These are phyloP conservation scores for Sporobolomyces phaffii DNA, from an alignment of 768 basidiomycete genomes.

Conservation along the genomic window DNA sequence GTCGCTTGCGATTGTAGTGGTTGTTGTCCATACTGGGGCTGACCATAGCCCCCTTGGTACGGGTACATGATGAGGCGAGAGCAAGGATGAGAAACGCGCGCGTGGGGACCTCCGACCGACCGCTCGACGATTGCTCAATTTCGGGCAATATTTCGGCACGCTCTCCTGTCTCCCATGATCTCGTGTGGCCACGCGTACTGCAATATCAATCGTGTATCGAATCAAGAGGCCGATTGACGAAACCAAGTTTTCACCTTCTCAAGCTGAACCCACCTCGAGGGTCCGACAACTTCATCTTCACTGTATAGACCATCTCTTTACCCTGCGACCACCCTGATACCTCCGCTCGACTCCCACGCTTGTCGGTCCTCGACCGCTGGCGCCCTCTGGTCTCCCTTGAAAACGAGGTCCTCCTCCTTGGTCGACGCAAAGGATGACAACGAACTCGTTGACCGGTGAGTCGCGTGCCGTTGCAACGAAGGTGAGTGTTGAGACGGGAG, in stretches of 20 bases:
- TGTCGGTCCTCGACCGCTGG: neutral
- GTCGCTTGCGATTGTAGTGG: slow-evolving; percentile 5
- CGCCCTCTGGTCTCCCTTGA: no score
- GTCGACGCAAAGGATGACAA: neutral
- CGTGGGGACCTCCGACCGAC: no score
- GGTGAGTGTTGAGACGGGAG: neutral
- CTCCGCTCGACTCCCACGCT: neutral
- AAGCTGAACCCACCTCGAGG: no score
- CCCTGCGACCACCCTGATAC: slow-evolving; percentile 6
- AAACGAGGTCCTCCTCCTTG: neutral
- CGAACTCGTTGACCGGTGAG: neutral
- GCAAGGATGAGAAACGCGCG: neutral
- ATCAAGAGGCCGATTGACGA: no score
- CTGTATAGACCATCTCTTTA: no score
- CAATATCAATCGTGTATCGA: no score
- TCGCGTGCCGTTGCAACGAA: slow-evolving; percentile 1
- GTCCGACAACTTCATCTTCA: no score
- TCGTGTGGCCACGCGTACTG: no score
- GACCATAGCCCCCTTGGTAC: slow-evolving; percentile 32
- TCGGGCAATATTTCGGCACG: no score
- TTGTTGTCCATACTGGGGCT: slow-evolving; percentile 22
- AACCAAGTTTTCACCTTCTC: no score
- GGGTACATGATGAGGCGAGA: slow-evolving; percentile 20
- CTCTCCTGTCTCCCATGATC: no score
- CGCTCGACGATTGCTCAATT: no score